phyloP scores from a whole-genome alignment of 352 stramenopile genomes.

The Pythium periplocum region DNA sequence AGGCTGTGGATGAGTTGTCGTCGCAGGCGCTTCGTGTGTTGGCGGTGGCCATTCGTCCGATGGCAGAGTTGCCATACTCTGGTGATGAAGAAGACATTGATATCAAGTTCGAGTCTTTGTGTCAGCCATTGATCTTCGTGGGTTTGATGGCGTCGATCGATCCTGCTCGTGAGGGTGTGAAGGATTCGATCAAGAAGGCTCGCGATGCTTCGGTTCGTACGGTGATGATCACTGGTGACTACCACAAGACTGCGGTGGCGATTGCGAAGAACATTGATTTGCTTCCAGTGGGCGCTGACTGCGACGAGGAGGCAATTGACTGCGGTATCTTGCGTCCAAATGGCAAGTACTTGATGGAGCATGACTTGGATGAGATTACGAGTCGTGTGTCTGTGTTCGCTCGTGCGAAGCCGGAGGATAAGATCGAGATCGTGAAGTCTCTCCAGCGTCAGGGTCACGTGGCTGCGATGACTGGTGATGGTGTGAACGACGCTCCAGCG shows the following conservation, averaged over 20 bases:
- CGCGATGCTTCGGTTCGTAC: conserved; percentile 53
- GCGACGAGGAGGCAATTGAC: conserved; percentile 47
- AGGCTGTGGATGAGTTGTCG: conserved; percentile 49
- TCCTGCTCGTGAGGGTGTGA: conserved; percentile 49
- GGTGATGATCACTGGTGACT: conserved; percentile 94
- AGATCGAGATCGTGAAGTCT: conserved; percentile 93
- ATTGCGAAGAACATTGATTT: conserved; percentile 92
- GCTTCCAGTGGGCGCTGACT: conserved; percentile 42
- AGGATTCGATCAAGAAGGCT: conserved; percentile 49
- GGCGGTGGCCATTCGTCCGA: conserved; percentile 81
- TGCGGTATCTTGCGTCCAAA: conserved; percentile 56
- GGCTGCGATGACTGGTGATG: conserved; percentile 97
- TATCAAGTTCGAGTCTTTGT: conserved; percentile 45
- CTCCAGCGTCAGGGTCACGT: conserved; percentile 80
- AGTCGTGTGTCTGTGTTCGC: conserved; percentile 89
- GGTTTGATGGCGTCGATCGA: conserved; percentile 91
- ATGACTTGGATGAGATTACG: conserved; percentile 84
- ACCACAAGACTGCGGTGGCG: conserved; percentile 91
- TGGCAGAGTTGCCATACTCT: conserved; percentile 36
- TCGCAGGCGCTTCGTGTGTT: conserved; percentile 81
- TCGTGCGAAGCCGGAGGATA: conserved; percentile 92
- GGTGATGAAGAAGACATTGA: conserved; percentile 49
- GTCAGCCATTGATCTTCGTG: conserved; percentile 86
- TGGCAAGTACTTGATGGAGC: conserved; percentile 40
- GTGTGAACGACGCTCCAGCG: conserved; percentile 97